Base-by-base conservation (phyloP, 371 early-diverging fungal genomes). In the Mortierella sp. region DNA sequence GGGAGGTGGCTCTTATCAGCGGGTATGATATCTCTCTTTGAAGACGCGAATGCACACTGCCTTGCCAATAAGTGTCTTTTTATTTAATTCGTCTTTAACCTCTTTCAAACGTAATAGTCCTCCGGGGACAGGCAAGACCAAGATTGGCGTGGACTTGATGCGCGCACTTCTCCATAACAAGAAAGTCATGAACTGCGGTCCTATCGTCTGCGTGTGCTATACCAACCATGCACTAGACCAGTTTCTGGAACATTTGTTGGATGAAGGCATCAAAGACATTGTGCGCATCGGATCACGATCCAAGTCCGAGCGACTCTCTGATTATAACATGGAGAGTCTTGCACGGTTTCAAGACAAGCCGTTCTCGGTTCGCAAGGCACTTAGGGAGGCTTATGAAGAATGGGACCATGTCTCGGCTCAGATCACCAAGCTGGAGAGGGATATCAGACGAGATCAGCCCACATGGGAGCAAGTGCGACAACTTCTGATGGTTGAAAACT, bases 161-260 rank as follows among this genome's bases (percentile, higher is more conserved):
- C 66, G 64, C 14, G 80, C 76, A 5, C 76, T 86, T 8, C 39
- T 81, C 12, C 54, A 50, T 30, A 83, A 83, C 70, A 60, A 50
- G 14, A 8, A 42, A 6, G 30, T 19, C 2, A 60, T 62, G 53
- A 56, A 67, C 17, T 43, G 60, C 19, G 68, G 78, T 0, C 87
- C 87, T 0, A 83, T 86, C 46, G 70, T 87, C 14, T 60, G 80
- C 17, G 80, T 87, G 19, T 81, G 81, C 37, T 84, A 79, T 51
- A 85, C 86, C 9, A 86, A 87, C 50, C 87, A 87, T 52, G 88
- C 88, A 0, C 64, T 87, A 37, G 88, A 86, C 41, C 84, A 85
- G 60, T 87, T 88, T 54, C 31, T 82, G 14, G 80, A 81, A 39
- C 63, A 80, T 41, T 52, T 85, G 9, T 37, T 84, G 9, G 71